Conservation (phyloP, 177 flowering plant species). For the Vitis hybrid region DNA sequence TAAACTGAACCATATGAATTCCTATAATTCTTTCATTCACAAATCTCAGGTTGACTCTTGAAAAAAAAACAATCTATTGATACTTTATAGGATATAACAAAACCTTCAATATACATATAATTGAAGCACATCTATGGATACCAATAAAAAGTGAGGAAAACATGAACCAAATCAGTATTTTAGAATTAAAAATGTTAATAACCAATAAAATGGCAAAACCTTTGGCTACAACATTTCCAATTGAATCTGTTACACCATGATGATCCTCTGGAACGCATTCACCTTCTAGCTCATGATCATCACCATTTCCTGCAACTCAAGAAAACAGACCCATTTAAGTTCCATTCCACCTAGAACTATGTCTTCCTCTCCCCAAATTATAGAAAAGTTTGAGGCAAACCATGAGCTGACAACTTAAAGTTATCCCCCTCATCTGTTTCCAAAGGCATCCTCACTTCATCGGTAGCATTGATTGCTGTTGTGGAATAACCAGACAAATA, state of each 20-base stretch:
- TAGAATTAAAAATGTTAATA: not conserved
- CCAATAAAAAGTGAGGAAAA: not conserved
- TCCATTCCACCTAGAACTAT: not conserved
- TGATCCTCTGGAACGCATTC: slow-evolving; percentile 60
- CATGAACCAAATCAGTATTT: not conserved
- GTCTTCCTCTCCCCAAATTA: not conserved
- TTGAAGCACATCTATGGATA: no score
- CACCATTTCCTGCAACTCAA: slow-evolving; percentile 33
- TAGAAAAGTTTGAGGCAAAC: slow-evolving; percentile 24
- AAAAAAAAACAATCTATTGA: no score
- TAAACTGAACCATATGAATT: no score
- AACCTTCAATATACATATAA: no score
- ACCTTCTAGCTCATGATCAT: slow-evolving; percentile 49
- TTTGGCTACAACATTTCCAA: slow-evolving; percentile 35
- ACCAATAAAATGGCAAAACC: slow-evolving; percentile 20
- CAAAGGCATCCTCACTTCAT: slow-evolving; percentile 23
- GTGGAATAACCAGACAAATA: slow-evolving; percentile 74
- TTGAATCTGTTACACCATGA: slow-evolving; percentile 25
- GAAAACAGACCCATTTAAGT: slow-evolving; percentile 14
- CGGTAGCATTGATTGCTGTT: slow-evolving; percentile 22
- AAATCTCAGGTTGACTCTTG: no score
- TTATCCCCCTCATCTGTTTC: slow-evolving; percentile 28
- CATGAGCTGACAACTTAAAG: slow-evolving; percentile 20
- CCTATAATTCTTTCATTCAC: no score
- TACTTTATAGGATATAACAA: no score